These are phyloP conservation scores for Cokeromyces recurvatus DNA, from an alignment of 371 early-diverging fungal species.

Conservation along the genomic window DNA sequence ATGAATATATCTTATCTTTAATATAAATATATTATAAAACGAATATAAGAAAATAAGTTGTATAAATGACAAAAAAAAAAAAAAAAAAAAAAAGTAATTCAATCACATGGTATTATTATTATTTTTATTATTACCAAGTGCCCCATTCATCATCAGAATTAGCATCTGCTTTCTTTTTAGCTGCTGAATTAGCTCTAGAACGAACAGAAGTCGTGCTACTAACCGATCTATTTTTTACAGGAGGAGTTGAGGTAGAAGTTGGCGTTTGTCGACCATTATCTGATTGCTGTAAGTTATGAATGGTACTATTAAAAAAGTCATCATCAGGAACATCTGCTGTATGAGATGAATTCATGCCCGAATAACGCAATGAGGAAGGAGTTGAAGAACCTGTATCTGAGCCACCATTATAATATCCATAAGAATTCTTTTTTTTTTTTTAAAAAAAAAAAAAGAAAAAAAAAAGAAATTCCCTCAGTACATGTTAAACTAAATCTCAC, in stretches of 20 bases:
- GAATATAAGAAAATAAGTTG: neutral
- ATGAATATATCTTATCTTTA: no score
- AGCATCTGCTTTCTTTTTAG: slow-evolving; percentile 26
- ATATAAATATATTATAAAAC: neutral
- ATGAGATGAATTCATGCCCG: slow-evolving; percentile 7
- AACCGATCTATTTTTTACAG: slow-evolving; percentile 11
- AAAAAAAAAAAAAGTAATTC: neutral
- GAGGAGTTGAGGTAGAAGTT: slow-evolving; percentile 33
- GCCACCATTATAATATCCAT: neutral
- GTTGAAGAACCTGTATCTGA: slow-evolving; percentile 6
- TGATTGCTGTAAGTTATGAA: slow-evolving; percentile 34
- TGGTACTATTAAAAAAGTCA: slow-evolving; percentile 43
- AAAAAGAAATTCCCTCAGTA: no score
- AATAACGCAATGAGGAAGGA: slow-evolving; percentile 12
- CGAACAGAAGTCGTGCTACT: slow-evolving; percentile 3
- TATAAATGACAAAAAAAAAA: no score
- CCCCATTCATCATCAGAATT: slow-evolving; percentile 61
- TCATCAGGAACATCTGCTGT: slow-evolving; percentile 31
- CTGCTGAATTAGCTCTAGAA: slow-evolving; percentile 32
- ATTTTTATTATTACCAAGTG: slow-evolving; percentile 48
- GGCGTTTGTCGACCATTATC: slow-evolving; percentile 15
- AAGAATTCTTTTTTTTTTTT: no score
- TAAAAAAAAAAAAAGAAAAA: no score
- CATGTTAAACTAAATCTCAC: no score
- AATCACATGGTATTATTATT: no score